Evolutionary conservation across 2,329 filamentous ascomycete genomes (phyloP).

Genomic region (Xylariaceae sp.): DNA sequence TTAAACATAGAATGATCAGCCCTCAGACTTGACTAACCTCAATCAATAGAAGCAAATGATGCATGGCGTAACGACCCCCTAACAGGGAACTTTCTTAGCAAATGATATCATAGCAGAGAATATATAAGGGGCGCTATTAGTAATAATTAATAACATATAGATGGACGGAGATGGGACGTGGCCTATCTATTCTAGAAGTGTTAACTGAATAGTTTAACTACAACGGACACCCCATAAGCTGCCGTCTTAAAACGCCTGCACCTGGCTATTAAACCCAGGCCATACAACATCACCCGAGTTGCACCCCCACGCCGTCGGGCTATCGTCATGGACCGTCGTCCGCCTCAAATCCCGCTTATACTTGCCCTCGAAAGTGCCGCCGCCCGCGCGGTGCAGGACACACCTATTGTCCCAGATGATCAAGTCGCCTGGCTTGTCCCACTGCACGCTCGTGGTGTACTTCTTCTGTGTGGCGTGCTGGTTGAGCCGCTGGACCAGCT

Average conservation of each 20-base stretch:
- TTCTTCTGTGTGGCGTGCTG: constrained; percentile 50
- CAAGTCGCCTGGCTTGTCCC: constrained; percentile 53
- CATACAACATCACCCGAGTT: constrained; percentile 34
- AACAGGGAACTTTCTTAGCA: no score
- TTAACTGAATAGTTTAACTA: constrained; percentile 41
- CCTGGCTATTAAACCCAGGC: constrained; percentile 27
- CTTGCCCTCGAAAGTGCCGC: constrained; percentile 51
- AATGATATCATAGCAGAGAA: no score
- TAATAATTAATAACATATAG: no score
- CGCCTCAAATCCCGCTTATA: constrained; percentile 57
- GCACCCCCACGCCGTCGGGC: constrained; percentile 42
- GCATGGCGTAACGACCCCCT: no score
- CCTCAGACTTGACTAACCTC: no score
- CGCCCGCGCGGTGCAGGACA: constrained; percentile 56
- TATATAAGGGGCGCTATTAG: no score
- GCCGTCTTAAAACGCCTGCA: constrained; percentile 7
- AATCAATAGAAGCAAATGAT: no score
- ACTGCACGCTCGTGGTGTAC: constrained; percentile 50
- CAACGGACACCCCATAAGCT: constrained; percentile 9
- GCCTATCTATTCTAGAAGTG: constrained; percentile 44
- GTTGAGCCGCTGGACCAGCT: constrained; percentile 46
- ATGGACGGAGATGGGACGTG: no score
- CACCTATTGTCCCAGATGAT: constrained; percentile 63
- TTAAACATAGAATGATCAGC: no score
- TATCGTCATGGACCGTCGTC: constrained; percentile 56